Base-by-base conservation (phyloP, 2,329 filamentous ascomycete species). In the Fusarium sambucinum region DNA sequence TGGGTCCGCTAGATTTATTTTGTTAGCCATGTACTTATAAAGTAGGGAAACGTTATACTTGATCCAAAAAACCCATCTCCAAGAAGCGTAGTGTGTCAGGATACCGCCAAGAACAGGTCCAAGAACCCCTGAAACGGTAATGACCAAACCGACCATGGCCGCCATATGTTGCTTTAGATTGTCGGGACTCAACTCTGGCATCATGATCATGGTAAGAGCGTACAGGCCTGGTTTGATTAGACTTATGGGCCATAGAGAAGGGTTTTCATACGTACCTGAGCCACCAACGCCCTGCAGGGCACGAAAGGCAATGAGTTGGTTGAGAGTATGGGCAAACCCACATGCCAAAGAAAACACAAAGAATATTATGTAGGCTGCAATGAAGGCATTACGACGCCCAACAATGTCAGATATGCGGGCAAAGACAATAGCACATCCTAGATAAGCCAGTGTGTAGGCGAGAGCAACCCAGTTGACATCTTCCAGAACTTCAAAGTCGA, bases 41-140 rank as follows among this genome's bases (percentile, higher is more conserved):
- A 13, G 14, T 6, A 16, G 37, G 19, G 16, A 4, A 23, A n/a
- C 38, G 29, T 37, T 21, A 25, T 69, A 86, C 84, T 88, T 89
- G 71, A 89, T 84, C 84, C 84, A 88, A 74, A 88, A 89, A 3
- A 87, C 79, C 82, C 84, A 87, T 62, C 83, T 76, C 85, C 85
- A 87, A 12, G 75, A 81, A 1, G 79, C 72, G 53, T 84, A 86
- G 17, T 83, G 73, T 2, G 84, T 85, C 40, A 87, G 68, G 6
- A 85, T 33, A 3, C 85, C 85, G 19, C 85, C 85, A 17, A 87
- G 71, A 2, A 87, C 77, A 0, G 85, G 85, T 0, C 85, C 85
- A 25, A 86, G 73, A 3, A 86, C 81, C 16, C 84, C 85, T 7
- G 84, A 78, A 23, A 80, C 64, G 23, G 83, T 82, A 45, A 87